These are phyloP conservation scores for Colletotrichum sp. DNA, from an alignment of 2,329 filamentous ascomycete genomes.

Conservation along the genomic window DNA sequence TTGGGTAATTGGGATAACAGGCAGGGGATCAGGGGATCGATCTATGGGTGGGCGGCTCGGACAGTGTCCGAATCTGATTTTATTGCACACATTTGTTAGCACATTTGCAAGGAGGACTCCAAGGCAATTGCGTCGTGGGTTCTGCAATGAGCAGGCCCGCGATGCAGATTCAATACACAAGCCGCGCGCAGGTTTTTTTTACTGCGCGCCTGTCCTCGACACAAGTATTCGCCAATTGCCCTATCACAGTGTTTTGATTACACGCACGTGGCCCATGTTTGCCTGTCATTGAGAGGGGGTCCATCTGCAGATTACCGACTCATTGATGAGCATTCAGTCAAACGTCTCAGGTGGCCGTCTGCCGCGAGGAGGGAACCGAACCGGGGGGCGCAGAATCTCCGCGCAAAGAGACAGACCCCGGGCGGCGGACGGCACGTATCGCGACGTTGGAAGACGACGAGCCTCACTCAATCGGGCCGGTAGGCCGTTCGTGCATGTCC, in stretches of 20 bases:
- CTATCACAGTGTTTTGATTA: neutral
- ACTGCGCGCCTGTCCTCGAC: neutral
- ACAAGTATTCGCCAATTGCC: neutral
- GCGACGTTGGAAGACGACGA: neutral
- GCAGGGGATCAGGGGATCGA: neutral
- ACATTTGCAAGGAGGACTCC: neutral
- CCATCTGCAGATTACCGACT: neutral
- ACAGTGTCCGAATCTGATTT: conserved; percentile 18
- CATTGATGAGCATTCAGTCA: neutral
- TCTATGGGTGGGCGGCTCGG: conserved; percentile 9
- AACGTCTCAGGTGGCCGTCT: neutral
- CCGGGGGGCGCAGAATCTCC: neutral
- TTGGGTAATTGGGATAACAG: neutral
- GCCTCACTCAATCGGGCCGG: neutral
- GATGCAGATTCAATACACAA: neutral
- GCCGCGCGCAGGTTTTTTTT: neutral
- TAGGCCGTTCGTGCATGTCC: neutral
- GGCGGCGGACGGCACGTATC: neutral
- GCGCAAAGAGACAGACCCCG: neutral
- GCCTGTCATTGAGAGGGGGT: neutral
- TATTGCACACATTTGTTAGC: neutral
- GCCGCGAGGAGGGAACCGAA: neutral
- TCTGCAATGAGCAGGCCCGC: neutral
- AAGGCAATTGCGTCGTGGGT: neutral
- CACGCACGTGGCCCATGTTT: neutral